Base-by-base conservation (phyloP, 495 filamentous ascomycete species). In the Hyphodiscus hymeniophilus region DNA sequence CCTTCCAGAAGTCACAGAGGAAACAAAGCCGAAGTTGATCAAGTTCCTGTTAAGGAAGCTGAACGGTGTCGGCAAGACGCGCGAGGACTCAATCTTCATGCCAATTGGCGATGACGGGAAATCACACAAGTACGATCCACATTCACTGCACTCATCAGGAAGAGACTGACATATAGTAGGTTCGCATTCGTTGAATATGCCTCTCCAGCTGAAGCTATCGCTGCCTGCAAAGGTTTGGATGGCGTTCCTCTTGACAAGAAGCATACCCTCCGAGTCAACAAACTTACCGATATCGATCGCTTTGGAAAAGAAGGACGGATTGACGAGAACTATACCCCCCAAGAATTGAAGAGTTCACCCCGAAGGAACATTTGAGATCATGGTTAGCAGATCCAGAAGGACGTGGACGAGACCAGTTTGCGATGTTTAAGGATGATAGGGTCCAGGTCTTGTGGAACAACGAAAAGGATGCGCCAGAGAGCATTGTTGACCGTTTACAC, bases 391-490 rank as follows among this genome's bases (percentile, higher is more conserved):
- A 98, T 63, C 68, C 79, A 45, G 85, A 81, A 51, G 88, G 82
- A 40, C 87, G 92, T 21, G 88, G 85, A 57, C 81, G 92, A 21
- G 92, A 98, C 66, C 90, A 98, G 65, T 88, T 96, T 56, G 84
- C 84, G 57, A 88, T 96, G 74, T 95, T 82, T 75, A 81, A 85
- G 32, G 80, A 79, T 48, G 92, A 97, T 35, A 80, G 82, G 47
- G 92, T 98, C 15, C 89, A 88, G 38, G 85, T 98, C 0, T 95
- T 87, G 73, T 96, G 89, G 91, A 96, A 96, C 70, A 92, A 88
- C 76, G 91, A 94, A 70, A 87, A 81, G 66, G 92, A 96, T 48
- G 60, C 73, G 0, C 89, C 92, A 12, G 92, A 97, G 69, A 78
- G 79, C 34, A 77, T 94, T 22, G 83, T 98, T 44, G 89, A 97